Evolutionary conservation across 257 asterid genomes (phyloP).

Genomic region (Salvia splendens): DNA sequence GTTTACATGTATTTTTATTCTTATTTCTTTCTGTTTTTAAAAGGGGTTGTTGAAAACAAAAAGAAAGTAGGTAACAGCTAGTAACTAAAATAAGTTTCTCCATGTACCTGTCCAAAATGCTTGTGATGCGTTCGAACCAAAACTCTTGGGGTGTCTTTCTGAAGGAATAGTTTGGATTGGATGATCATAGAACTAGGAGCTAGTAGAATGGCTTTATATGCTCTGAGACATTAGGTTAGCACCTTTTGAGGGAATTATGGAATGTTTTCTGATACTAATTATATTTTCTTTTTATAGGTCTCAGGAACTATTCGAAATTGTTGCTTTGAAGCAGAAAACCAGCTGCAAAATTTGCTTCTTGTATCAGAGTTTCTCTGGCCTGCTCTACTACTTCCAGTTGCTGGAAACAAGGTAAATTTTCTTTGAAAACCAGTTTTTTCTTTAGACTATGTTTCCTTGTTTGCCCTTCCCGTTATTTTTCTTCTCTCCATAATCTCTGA

Average conservation of each 20-base stretch:
- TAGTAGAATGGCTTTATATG: background rate
- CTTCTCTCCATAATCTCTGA: background rate
- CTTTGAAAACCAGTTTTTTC: slow-evolving; percentile 8
- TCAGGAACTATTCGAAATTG: slow-evolving; percentile 96
- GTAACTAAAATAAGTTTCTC: background rate
- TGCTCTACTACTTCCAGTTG: slow-evolving; percentile 86
- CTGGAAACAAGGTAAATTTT: slow-evolving; percentile 82
- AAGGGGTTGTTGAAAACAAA: background rate
- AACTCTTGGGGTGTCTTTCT: background rate
- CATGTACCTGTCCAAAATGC: background rate
- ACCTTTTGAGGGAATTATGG: slow-evolving; percentile 10
- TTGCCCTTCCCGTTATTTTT: background rate
- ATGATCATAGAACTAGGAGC: background rate
- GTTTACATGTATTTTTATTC: background rate
- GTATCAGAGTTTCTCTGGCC: slow-evolving; percentile 97
- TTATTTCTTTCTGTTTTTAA: background rate
- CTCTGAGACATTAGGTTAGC: background rate
- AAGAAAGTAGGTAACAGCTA: background rate
- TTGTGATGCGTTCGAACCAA: background rate
- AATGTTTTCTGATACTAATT: background rate
- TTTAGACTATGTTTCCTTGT: background rate
- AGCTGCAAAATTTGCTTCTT: slow-evolving; percentile 77
- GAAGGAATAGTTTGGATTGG: slow-evolving; percentile 3
- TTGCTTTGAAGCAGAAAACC: slow-evolving; percentile 92
- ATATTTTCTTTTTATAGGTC: slow-evolving; percentile 49